Base-by-base conservation (phyloP, 1,284 basidiomycete species). In the Pisolithus thermaeus region DNA sequence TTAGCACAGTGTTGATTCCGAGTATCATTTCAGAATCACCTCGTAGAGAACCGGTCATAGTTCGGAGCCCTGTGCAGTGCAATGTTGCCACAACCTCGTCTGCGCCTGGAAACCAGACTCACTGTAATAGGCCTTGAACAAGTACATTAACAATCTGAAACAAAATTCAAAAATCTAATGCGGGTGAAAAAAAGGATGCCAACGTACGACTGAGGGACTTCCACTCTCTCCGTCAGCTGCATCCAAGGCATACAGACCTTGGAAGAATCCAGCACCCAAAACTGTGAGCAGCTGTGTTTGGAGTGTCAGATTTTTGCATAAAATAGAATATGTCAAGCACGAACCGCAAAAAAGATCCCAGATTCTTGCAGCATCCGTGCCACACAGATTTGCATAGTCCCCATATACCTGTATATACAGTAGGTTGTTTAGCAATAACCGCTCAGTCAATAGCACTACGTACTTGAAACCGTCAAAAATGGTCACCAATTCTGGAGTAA, bases 301-400 rank as follows among this genome's bases (percentile, higher is more conserved):
- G 9, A 43, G n/a, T 25, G 49, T 46, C 58, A n/a, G 53, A 22
- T 4, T 14, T 18, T 2, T 35, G 14, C 32, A 1, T 28, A 22
- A 7, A 1, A 22, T 22, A 3, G 48, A 9, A 12, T 25, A 9
- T 18, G 18, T 18, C 12, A 30, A 30, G 18, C 55, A 63, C 79
- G 47, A 56, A 92, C 88, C 66, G 82, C 80, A 73, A 96, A 94
- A 75, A 97, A 98, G 52, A 96, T 92, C 3, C 89, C 84, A 8
- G 90, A 93, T 68, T 97, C 94, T 64, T 89, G 84, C 56, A 97
- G 72, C 94, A 97, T 97, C 12, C 90, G 79, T 12, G 85, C 81
- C 20, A 92, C 80, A 58, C 90, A 92, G 35, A 93, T 90, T 61
- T 92, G 88, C 84, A 90, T 86, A 1, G 85, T 90, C 2, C 90